Evolutionary conservation across 2,329 filamentous ascomycete genomes (phyloP).

Genomic region (Rhexocercosporidium sp.): DNA sequence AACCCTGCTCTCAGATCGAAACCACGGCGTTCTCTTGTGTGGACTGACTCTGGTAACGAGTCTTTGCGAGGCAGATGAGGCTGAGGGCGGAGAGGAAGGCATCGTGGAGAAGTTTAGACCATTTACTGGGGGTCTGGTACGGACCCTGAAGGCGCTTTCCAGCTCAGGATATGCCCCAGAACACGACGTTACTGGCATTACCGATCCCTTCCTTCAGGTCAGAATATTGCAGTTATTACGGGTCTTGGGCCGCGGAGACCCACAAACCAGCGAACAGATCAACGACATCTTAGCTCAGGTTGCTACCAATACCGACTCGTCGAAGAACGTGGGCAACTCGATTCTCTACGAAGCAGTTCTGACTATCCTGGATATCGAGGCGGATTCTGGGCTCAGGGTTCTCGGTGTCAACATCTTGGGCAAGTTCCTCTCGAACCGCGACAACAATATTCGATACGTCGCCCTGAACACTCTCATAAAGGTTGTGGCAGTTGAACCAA

Average conservation of each 20-base stretch:
- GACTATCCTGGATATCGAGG: slow-evolving; percentile 97
- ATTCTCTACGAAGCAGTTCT: slow-evolving; percentile 97
- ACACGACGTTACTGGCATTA: slow-evolving; percentile 97
- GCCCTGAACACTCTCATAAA: slow-evolving; percentile 97
- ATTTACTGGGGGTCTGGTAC: slow-evolving; percentile 83
- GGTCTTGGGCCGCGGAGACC: slow-evolving; percentile 85
- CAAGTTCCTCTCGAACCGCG: slow-evolving; percentile 97
- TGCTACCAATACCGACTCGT: slow-evolving; percentile 95
- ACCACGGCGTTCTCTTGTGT: slow-evolving; percentile 93
- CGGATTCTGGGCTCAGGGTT: slow-evolving; percentile 91
- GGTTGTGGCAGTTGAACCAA: slow-evolving; percentile 96
- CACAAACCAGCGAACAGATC: slow-evolving; percentile 91
- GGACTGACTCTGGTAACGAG: slow-evolving; percentile 90
- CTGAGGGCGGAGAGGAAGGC: slow-evolving; percentile 86
- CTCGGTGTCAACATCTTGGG: slow-evolving; percentile 97
- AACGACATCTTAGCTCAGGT: slow-evolving; percentile 98
- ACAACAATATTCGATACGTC: slow-evolving; percentile 99
- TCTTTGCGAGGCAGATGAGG: slow-evolving; percentile 93
- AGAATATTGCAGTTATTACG: slow-evolving; percentile 89
- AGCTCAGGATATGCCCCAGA: slow-evolving; percentile 97
- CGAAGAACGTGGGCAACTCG: slow-evolving; percentile 98
- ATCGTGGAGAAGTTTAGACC: slow-evolving; percentile 91
- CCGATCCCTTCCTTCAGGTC: slow-evolving; percentile 96
- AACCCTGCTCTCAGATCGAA: slow-evolving; percentile 85
- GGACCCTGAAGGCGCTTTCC: slow-evolving; percentile 88